Evolutionary conservation across 345 rosid species (phyloP).

Genomic region (Brassica juncea): DNA sequence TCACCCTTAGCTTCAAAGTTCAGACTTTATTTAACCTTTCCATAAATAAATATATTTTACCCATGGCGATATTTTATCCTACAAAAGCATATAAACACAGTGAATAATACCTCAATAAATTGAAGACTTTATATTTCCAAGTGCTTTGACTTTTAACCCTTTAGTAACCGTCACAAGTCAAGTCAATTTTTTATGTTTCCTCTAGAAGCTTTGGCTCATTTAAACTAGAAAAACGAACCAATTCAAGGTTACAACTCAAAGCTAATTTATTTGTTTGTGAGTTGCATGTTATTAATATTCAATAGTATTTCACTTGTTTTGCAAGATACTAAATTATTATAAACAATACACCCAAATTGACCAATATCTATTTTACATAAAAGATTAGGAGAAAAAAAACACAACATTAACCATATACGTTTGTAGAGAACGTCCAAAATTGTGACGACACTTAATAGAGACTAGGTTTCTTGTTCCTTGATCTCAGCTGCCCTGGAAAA

Average conservation of each 20-base stretch:
- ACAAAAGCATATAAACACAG: slow-evolving; percentile 36
- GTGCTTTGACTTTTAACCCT: slow-evolving; percentile 45
- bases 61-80: slow-evolving; percentile 25
- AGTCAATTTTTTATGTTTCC: slow-evolving; percentile 38
- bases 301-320: slow-evolving; percentile 23
- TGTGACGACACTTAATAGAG: slow-evolving; percentile 41
- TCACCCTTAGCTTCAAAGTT: slow-evolving; percentile 34
- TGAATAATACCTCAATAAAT: slow-evolving; percentile 36
- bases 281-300: neutral
- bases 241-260: neutral
- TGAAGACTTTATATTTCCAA: slow-evolving; percentile 36
- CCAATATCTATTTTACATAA: slow-evolving; percentile 18
- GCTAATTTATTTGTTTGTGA: neutral
- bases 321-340: slow-evolving; percentile 18
- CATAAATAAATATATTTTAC: slow-evolving; percentile 29
- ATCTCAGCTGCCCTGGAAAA: slow-evolving; percentile 45
- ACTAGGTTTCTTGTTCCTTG: slow-evolving; percentile 36
- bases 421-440: slow-evolving; percentile 37
- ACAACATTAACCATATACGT: slow-evolving; percentile 18
- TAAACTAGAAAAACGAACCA: slow-evolving; percentile 1
- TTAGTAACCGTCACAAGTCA: slow-evolving; percentile 30
- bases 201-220: slow-evolving; percentile 35
- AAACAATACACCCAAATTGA: slow-evolving; percentile 31
- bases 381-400: slow-evolving; percentile 17
- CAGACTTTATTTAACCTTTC: slow-evolving; percentile 31